phyloP scores from a whole-genome alignment of 495 filamentous ascomycete genomes.

The Talaromyces stipitatus region DNA sequence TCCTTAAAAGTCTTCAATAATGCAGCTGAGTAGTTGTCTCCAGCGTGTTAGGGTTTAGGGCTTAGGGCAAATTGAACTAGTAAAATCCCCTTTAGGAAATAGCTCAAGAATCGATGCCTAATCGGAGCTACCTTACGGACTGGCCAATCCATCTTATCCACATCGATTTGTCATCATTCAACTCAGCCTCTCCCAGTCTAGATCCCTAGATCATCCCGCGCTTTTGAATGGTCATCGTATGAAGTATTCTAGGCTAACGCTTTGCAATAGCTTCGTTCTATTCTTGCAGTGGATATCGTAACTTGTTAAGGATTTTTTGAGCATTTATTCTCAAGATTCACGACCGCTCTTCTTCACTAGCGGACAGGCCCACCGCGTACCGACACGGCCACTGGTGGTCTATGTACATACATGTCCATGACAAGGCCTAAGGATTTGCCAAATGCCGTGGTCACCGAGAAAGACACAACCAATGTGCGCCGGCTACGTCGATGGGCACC shows the following conservation, averaged over 20 bases:
- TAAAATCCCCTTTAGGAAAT: too few relatives aligned
- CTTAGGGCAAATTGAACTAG: too few relatives aligned
- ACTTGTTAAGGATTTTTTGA: too few relatives aligned
- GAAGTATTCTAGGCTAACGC: too few relatives aligned
- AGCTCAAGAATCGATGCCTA: neutral
- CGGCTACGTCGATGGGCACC: constrained; percentile 3
- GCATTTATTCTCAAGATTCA: too few relatives aligned
- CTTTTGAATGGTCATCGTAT: too few relatives aligned
- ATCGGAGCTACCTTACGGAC: neutral
- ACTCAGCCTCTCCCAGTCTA: neutral
- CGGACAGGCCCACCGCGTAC: too few relatives aligned
- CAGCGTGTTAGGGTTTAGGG: neutral
- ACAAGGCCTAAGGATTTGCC: neutral
- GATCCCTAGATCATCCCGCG: too few relatives aligned
- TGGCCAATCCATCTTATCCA: neutral
- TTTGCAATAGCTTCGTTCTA: too few relatives aligned
- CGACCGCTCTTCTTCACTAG: too few relatives aligned
- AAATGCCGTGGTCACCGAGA: neutral
- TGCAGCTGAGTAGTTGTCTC: neutral
- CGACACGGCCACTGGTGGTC: neutral
- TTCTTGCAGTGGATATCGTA: too few relatives aligned
- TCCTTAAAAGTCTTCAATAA: neutral
- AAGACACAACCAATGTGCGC: neutral
- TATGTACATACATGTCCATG: neutral
- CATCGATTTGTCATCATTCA: neutral